A percentile compares a stretch with the other conserved stretches of the same genome.
phyloP scores from a whole-genome alignment of 805 yeast species.

The Lipomyces anomalus region DNA sequence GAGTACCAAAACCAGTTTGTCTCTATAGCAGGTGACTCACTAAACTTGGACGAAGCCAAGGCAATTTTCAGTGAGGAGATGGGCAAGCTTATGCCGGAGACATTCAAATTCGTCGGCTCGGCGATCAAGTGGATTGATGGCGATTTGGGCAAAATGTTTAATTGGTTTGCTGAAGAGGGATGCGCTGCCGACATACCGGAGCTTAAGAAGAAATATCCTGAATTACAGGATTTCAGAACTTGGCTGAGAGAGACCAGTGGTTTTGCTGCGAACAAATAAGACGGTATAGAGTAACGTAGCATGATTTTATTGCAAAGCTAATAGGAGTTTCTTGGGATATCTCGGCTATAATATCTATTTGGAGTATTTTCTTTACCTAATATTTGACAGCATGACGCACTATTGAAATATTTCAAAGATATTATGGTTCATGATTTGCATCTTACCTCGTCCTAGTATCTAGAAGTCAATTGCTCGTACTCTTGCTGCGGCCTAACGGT shows the following conservation, averaged over 20 bases:
- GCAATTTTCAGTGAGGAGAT: not conserved
- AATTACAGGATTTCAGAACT: not conserved
- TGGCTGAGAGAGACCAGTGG: not conserved
- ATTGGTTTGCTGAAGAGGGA: not conserved
- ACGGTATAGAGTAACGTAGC: too few species aligned
- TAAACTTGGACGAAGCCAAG: conserved; percentile 4
- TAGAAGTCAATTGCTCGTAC: too few species aligned
- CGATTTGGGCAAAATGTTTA: not conserved
- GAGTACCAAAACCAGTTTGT: not conserved
- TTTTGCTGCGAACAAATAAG: not conserved
- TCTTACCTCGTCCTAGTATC: too few species aligned
- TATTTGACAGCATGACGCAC: too few species aligned
- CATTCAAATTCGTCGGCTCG: not conserved
- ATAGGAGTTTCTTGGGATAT: too few species aligned
- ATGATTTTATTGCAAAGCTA: too few species aligned
- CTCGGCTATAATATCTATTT: too few species aligned
- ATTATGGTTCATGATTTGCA: too few species aligned
- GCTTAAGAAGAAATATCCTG: not conserved
- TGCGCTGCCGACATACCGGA: not conserved
- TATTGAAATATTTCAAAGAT: too few species aligned
- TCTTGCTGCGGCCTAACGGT: too few species aligned
- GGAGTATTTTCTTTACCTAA: too few species aligned
- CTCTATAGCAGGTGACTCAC: conserved; percentile 6
- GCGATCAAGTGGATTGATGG: not conserved
- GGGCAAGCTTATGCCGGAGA: not conserved